phyloP scores from a whole-genome alignment of 768 basidiomycete species.

The Chalciporus chontae region DNA sequence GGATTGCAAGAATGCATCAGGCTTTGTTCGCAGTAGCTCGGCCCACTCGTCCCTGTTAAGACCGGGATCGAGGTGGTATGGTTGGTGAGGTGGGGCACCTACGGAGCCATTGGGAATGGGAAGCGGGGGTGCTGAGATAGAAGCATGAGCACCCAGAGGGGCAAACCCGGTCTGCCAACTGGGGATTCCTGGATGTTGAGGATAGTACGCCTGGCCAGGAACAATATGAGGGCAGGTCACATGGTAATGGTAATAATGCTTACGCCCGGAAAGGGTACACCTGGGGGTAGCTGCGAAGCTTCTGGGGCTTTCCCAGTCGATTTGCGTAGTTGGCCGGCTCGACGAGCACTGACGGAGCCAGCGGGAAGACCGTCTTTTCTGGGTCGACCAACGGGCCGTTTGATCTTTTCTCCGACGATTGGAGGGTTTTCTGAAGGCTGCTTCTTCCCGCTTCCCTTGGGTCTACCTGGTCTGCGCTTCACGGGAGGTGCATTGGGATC shows the following conservation, averaged over 20 bases:
- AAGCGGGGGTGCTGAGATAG: slow-evolving; percentile 31
- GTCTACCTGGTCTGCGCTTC: slow-evolving; percentile 73
- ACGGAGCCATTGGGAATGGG: slow-evolving; percentile 30
- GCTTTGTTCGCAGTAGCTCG: slow-evolving; percentile 51
- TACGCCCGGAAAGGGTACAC: slow-evolving; percentile 32
- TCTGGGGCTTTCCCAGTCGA: slow-evolving; percentile 30
- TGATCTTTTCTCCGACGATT: slow-evolving; percentile 50
- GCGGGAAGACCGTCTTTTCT: slow-evolving; percentile 80
- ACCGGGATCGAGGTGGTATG: slow-evolving; percentile 46
- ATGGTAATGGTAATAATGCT: background rate
- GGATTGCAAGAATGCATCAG: slow-evolving; percentile 52
- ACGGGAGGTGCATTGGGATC: slow-evolving; percentile 33
- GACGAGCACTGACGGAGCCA: slow-evolving; percentile 54
- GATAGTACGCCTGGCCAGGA: slow-evolving; percentile 28
- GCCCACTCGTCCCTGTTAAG: slow-evolving; percentile 64
- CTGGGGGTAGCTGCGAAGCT: slow-evolving; percentile 21
- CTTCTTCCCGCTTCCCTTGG: slow-evolving; percentile 80
- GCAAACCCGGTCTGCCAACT: slow-evolving; percentile 30
- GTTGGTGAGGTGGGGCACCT: slow-evolving; percentile 20
- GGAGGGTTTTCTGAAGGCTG: slow-evolving; percentile 37
- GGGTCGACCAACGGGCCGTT: slow-evolving; percentile 77
- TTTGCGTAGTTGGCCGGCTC: slow-evolving; percentile 42
- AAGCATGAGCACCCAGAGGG: slow-evolving; percentile 21
- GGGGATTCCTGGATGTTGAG: slow-evolving; percentile 31
- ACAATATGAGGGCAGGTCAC: background rate